Percentiles rank a stretch among this genome's conserved stretches.
Evolutionary conservation across 2,329 filamentous ascomycete species (phyloP).

Genomic region (Botrytis squamosa): DNA sequence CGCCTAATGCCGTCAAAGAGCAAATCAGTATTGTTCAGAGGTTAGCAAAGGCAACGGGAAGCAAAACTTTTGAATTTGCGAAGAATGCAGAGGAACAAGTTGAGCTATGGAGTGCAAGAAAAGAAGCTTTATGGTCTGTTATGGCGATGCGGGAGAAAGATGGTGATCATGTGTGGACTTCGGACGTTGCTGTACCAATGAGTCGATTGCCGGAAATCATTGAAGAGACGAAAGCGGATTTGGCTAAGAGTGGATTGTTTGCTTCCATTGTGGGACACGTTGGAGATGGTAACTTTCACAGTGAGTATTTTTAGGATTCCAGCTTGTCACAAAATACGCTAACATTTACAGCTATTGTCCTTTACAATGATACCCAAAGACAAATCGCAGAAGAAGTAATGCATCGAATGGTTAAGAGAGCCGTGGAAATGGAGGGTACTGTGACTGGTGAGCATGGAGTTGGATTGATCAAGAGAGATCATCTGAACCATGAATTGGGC

Average conservation of each 20-base stretch:
- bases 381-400: conserved; percentile 67
- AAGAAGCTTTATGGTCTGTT: conserved; percentile 80
- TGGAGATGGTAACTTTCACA: conserved; percentile 77
- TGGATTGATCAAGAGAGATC: conserved; percentile 81
- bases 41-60: conserved; percentile 60
- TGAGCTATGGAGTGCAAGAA: conserved; percentile 80
- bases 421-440: conserved; percentile 81
- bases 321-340: neutral
- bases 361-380: conserved; percentile 68
- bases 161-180: conserved; percentile 77
- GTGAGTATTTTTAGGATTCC: conserved; percentile 35
- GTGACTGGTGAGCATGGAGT: conserved; percentile 85
- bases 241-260: conserved; percentile 55
- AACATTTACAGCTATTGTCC: conserved; percentile 46
- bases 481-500: conserved; percentile 75
- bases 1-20: conserved; percentile 69
- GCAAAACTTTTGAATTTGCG: conserved; percentile 76
- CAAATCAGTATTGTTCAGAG: conserved; percentile 67
- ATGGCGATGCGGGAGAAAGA: conserved; percentile 62
- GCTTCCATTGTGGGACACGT: conserved; percentile 69
- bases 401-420: conserved; percentile 81
- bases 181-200: conserved; percentile 82
- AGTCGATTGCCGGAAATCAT: conserved; percentile 71
- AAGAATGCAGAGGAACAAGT: conserved; percentile 65
- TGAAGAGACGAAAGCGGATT: conserved; percentile 68